Conservation (phyloP, 805 yeast species). For the Zygosaccharomyces rouxii region DNA sequence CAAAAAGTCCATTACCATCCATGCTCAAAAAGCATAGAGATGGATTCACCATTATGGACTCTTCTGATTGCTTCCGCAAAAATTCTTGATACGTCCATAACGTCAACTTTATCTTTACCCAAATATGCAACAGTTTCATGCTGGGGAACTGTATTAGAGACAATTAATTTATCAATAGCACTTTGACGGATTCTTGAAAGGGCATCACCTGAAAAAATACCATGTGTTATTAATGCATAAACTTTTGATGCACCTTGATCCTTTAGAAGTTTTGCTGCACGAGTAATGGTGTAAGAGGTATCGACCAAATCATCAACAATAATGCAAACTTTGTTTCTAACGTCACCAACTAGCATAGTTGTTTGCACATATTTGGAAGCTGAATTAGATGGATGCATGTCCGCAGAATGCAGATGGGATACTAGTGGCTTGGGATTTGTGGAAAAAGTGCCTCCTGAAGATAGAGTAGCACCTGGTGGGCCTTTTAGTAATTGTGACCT, state of each 20-base stretch:
- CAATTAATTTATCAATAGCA: constrained; percentile 75
- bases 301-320: constrained; percentile 91
- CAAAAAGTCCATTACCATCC: constrained; percentile 37
- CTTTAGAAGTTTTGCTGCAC: constrained; percentile 88
- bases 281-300: constrained; percentile 83
- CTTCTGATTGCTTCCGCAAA: constrained; percentile 95
- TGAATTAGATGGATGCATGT: constrained; percentile 25
- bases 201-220: constrained; percentile 90
- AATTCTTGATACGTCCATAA: constrained; percentile 80
- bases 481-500: constrained; percentile 44
- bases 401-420: constrained; percentile 16
- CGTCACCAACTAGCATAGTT: constrained; percentile 96
- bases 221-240: constrained; percentile 87
- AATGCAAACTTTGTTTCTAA: constrained; percentile 79
- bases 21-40: constrained; percentile 87
- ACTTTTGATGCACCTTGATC: constrained; percentile 90
- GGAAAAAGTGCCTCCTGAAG: constrained; percentile 27
- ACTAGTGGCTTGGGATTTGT: constrained; percentile 22
- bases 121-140: constrained; percentile 46
- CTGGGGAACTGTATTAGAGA: constrained; percentile 92
- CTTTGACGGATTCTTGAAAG: constrained; percentile 60
- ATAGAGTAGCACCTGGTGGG: constrained; percentile 33
- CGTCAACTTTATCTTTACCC: constrained; percentile 60
- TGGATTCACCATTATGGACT: constrained; percentile 95
- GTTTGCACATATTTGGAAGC: constrained; percentile 51